Evolutionary conservation across 2,329 filamentous ascomycete species (phyloP).

Genomic region (Aspergillus transmontanensis): DNA sequence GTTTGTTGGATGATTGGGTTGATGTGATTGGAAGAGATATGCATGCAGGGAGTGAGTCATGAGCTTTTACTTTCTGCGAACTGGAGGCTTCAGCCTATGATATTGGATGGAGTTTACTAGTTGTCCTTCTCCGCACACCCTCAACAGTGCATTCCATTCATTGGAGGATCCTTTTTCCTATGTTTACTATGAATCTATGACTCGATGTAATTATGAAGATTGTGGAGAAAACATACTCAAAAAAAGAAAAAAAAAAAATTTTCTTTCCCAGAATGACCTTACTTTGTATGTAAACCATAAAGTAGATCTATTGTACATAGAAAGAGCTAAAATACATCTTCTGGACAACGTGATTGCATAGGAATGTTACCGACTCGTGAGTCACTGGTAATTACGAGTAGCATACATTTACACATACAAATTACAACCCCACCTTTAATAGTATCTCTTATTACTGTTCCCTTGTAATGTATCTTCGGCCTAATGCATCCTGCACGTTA

Average conservation of each 20-base stretch:
- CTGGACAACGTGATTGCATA: neutral
- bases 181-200: neutral
- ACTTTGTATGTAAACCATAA: neutral
- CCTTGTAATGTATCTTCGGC: neutral
- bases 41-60: constrained; percentile 1
- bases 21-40: neutral
- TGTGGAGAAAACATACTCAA: neutral
- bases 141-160: neutral
- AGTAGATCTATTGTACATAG: neutral
- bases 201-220: neutral
- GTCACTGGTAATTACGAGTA: neutral
- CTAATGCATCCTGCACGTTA: neutral
- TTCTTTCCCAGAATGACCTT: neutral
- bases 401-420: neutral
- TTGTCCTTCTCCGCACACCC: neutral
- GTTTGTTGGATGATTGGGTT: neutral
- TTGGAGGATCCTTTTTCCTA: neutral
- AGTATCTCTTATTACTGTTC: neutral
- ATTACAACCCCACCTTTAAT: neutral
- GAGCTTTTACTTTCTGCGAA: neutral
- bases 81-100: neutral
- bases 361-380: neutral
- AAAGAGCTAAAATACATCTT: neutral
- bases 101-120: neutral
- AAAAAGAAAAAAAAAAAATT: neutral